Evolutionary conservation across 148 eudicot species (phyloP), one percentile per base, ranked within the genome.

Genomic region (Gaultheria prostrata): DNA sequence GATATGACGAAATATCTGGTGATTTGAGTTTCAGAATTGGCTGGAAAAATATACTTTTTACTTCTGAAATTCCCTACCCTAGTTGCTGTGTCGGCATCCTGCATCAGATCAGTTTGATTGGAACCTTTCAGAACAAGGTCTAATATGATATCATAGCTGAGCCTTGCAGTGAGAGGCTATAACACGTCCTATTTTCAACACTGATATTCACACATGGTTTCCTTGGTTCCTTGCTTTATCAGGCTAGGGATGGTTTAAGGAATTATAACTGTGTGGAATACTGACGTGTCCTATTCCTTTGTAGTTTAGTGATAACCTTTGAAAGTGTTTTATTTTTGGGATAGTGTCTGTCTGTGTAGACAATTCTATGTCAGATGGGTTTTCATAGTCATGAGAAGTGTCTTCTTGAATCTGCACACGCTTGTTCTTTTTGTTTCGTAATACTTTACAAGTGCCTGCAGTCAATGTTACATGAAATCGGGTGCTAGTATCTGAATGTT

Each of bases 331-430:
- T 39, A 24, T 39, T 46, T n/a, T n/a, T 20, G 49, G 78, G 51
- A 46, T 45, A 46, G 21, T 75, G 8, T 76, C 18, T 76, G 30
- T 45, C 20, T 20, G 15, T 3, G 24, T 24, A 24, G 33, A 48
- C 54, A 39, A 43, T 39, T 73, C 75, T 33, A 39, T 18, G 49
- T 73, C 77, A 73, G 24, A 73, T 13, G 12, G 50, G 14, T 73
- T 35, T 73, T 18, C 26, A 0, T 73, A 39, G 49, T 73, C 77
- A 18, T 6, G n/a, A 73, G 49, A 73, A 70, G 75, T 70, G 43
- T 39, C 77, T 7, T 73, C n/a, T 39, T 73, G 77, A 35, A 73
- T 73, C 77, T 73, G 77, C 77, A 39, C 11, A 18, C 17, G 77
- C 77, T 39, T 73, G 24, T 39, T 50, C 77, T 73, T 65, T 15